Base-by-base conservation (phyloP, 2,329 filamentous ascomycete genomes). In the Fusarium chlamydosporum region DNA sequence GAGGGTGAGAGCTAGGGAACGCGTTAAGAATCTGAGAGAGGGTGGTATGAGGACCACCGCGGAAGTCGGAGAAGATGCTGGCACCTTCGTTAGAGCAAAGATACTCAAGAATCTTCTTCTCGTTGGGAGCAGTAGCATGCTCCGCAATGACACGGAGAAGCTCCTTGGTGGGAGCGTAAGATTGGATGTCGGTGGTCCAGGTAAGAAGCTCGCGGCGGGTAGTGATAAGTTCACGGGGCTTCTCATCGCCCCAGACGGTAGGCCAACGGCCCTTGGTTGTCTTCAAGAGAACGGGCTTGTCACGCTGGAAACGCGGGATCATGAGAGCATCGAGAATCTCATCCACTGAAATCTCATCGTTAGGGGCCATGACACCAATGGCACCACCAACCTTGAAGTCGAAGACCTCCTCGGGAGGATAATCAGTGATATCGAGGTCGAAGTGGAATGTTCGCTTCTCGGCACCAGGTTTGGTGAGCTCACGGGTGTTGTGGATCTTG, bases 391-490 rank as follows among this genome's bases (percentile, higher is more conserved):
- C 96, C 77, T 95, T 94, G 85, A 98, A 99, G 76, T 98, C 96
- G 7, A 94, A 89, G 50, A 87, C 85, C 55, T 92, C 91, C 81
- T 96, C 93, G 20, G 89, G 87, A 0, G 96, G 94, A 74, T 99
- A 99, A 77, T 97, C 91, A 48, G 95, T 97, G 50, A 99, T 91
- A 75, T 99, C 96, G 43, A 99, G 88, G 75, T 98, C 96, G 75
- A 98, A 98, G 80, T 99, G 96, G 79, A 95, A 97, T 0, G 96
- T 99, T 64, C 95, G 88, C 87, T 99, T 99, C 84, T 97, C 93
- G 7, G 96, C 96, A 23, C 95, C 95, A 26, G 88, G 84, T 77
- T 89, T 91, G 13, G 96, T 99, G 76, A 99, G 82, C 80, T 97
- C 94, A 57, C 96, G 91, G 4, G 93, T 88, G 73, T 90, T 90